These are phyloP conservation scores for Boeremia lycopersici DNA, from an alignment of 2,329 filamentous ascomycete genomes.

Conservation along the genomic window DNA sequence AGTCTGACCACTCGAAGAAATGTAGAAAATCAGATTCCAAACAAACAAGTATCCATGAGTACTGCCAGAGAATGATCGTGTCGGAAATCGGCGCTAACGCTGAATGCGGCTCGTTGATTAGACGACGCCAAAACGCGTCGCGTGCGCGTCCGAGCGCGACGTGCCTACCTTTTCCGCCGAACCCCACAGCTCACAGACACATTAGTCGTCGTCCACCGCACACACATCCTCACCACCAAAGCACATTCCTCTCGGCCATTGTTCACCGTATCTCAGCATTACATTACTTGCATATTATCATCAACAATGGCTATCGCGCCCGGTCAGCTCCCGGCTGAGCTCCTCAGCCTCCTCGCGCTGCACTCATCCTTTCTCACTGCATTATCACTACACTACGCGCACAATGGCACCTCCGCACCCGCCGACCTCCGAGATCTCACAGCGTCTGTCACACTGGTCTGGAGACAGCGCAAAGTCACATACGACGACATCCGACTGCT, in stretches of 20 bases:
- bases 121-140: conserved; percentile 33
- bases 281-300: conserved; percentile 30
- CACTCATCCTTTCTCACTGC: conserved; percentile 57
- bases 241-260: conserved; percentile 8
- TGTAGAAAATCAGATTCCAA: too few species aligned
- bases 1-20: background rate
- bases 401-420: conserved; percentile 55
- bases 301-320: conserved; percentile 39
- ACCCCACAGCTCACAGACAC: conserved; percentile 39
- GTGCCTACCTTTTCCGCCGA: conserved; percentile 33
- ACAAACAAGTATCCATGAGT: too few species aligned
- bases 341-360: conserved; percentile 53
- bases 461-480: conserved; percentile 54
- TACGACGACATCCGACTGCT: conserved; percentile 54
- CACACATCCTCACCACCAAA: conserved; percentile 18
- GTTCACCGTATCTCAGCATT: conserved; percentile 18
- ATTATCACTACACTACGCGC: conserved; percentile 57
- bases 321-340: conserved; percentile 47
- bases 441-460: conserved; percentile 50
- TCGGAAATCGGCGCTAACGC: background rate
- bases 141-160: conserved; percentile 33
- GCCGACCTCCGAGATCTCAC: conserved; percentile 50
- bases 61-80: background rate
- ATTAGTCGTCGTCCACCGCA: conserved; percentile 18
- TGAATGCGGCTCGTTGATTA: conserved; percentile 27